These are phyloP conservation scores for Yarrowia sp. DNA, from an alignment of 805 yeast genomes.

Conservation along the genomic window DNA sequence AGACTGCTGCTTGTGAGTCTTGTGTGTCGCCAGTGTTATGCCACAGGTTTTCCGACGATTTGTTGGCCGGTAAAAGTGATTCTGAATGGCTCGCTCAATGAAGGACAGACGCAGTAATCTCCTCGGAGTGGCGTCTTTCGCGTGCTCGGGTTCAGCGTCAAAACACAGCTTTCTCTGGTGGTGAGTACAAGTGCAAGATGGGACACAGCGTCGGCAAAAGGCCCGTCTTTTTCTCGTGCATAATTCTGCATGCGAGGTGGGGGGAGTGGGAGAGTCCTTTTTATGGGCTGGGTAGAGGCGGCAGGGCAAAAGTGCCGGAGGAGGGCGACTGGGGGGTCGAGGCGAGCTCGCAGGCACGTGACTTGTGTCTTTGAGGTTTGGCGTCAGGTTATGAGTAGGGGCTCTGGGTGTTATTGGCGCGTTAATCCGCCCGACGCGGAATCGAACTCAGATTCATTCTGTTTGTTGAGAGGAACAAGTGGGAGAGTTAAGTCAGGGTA, in stretches of 20 bases:
- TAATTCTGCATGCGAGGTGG: conserved; percentile 38
- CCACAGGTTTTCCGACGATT: conserved; percentile 3
- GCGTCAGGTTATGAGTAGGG: conserved; percentile 22
- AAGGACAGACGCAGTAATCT: background rate
- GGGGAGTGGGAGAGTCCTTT: conserved; percentile 8
- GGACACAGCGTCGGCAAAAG: conserved; percentile 37
- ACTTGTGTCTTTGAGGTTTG: background rate
- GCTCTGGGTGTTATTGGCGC: background rate
- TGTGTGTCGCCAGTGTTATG: conserved; percentile 6
- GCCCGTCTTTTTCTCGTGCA: conserved; percentile 35
- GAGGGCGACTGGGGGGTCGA: background rate
- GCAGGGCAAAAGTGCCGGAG: background rate
- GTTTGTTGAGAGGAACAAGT: background rate
- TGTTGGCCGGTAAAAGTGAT: background rate
- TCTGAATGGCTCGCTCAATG: background rate
- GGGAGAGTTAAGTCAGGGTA: conserved; percentile 28
- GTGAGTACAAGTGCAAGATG: conserved; percentile 30
- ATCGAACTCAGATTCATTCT: conserved; percentile 10
- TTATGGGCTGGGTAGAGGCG: conserved; percentile 2
- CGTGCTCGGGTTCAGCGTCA: conserved; percentile 25
- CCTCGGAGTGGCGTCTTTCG: conserved; percentile 9
- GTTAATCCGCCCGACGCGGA: background rate
- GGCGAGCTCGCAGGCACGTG: background rate
- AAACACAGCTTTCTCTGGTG: background rate
- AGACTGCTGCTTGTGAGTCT: too few relatives aligned